A percentile compares a stretch with the other conserved stretches of the same genome.
These are phyloP conservation scores for Allium cepa DNA, from an alignment of 106 monocot species.

Conservation along the genomic window DNA sequence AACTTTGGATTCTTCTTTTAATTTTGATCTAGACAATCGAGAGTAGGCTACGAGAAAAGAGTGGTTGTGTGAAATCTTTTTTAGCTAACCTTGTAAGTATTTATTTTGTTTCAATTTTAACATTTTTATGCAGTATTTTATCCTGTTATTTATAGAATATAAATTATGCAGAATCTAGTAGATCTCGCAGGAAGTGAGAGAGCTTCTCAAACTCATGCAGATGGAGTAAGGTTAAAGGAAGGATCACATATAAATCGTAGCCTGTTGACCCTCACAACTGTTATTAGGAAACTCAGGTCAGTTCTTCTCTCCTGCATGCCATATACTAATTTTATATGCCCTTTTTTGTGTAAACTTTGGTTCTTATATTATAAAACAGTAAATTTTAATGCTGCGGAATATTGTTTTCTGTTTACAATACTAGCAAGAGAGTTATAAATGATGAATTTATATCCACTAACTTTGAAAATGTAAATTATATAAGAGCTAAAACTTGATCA, in stretches of 20 bases:
- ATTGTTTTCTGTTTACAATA: too few species aligned
- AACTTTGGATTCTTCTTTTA: constrained; percentile 1
- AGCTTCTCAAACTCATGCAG: constrained; percentile 84
- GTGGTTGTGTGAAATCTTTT: constrained; percentile 89
- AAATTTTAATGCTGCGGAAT: too few species aligned
- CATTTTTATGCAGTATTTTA: neutral
- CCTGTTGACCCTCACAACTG: constrained; percentile 85
- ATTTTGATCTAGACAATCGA: constrained; percentile 54
- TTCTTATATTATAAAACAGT: too few species aligned
- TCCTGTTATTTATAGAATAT: constrained; percentile 1
- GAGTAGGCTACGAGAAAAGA: constrained; percentile 69
- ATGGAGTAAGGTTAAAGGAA: constrained; percentile 90
- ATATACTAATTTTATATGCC: too few species aligned
- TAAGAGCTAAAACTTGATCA: too few species aligned
- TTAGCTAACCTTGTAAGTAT: constrained; percentile 74
- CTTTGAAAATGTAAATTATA: too few species aligned
- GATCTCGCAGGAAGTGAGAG: constrained; percentile 99
- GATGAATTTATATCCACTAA: too few species aligned
- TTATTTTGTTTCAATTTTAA: neutral
- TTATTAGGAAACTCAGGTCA: constrained; percentile 96
- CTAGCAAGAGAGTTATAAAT: too few species aligned
- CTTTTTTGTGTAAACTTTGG: too few species aligned
- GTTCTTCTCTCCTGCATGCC: neutral
- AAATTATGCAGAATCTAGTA: constrained; percentile 77
- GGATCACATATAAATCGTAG: constrained; percentile 98